Conservation (phyloP, 1,284 basidiomycete genomes). For the Anthracocystis walkeri region DNA sequence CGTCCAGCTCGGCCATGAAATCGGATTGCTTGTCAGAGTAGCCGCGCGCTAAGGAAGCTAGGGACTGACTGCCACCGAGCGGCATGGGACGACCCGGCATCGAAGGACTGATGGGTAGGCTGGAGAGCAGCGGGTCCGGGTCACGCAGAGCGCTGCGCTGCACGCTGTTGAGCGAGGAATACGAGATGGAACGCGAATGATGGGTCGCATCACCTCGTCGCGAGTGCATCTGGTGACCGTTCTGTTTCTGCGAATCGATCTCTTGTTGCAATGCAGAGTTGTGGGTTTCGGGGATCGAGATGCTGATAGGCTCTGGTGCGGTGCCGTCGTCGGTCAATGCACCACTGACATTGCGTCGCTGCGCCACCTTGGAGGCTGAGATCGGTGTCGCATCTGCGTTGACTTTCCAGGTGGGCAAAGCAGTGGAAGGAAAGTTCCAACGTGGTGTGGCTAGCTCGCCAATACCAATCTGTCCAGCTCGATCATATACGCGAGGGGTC, state of each 20-base stretch:
- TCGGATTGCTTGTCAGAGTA: constrained; percentile 35
- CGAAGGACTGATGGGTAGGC: constrained; percentile 39
- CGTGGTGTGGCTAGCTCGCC: constrained; percentile 97
- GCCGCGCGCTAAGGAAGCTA: constrained; percentile 39
- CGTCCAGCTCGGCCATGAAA: constrained; percentile 41
- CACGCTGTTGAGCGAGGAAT: constrained; percentile 53
- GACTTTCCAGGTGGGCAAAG: constrained; percentile 28
- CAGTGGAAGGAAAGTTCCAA: constrained; percentile 74
- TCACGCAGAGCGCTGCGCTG: constrained; percentile 29
- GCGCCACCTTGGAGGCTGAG: constrained; percentile 22
- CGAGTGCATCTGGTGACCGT: constrained; percentile 11
- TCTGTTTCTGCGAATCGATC: constrained; percentile 7
- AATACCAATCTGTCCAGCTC: constrained; percentile 88
- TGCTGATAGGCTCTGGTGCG: constrained; percentile 23
- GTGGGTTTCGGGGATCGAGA: constrained; percentile 23
- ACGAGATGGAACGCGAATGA: constrained; percentile 65
- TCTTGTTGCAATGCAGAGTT: constrained; percentile 16
- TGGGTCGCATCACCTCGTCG: constrained; percentile 32
- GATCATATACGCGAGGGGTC: constrained; percentile 74
- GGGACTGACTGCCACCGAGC: constrained; percentile 37
- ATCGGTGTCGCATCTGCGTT: constrained; percentile 25
- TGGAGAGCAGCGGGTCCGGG: constrained; percentile 24
- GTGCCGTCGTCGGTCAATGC: constrained; percentile 45
- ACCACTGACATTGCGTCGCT: constrained; percentile 38
- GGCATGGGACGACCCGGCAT: constrained; percentile 32